A percentile compares a stretch with the other conserved stretches of the same genome.
Evolutionary conservation across 225 moss, liverwort and hornwort species (phyloP).

Genomic region (Sphagnum tenellum): DNA sequence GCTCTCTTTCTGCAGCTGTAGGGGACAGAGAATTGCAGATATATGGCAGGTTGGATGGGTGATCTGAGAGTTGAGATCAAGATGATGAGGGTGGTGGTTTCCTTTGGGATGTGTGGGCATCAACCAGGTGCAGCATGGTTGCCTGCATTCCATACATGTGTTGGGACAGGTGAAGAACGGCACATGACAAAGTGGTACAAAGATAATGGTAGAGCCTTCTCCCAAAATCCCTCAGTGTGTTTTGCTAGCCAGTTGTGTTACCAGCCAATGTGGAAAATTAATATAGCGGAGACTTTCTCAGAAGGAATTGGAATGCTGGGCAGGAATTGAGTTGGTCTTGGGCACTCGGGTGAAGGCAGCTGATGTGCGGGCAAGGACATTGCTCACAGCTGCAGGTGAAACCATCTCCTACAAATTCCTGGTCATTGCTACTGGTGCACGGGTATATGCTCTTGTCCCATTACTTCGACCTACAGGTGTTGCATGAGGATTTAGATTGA

Average conservation of each 20-base stretch:
- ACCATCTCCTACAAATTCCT: conserved; percentile 58
- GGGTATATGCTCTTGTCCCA: conserved; percentile 35
- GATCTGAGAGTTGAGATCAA: too few relatives aligned
- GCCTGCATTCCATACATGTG: conserved; percentile 87
- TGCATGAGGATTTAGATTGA: too few relatives aligned
- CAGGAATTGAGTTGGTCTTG: conserved; percentile 91
- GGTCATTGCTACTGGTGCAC: conserved; percentile 88
- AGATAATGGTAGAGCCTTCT: conserved; percentile 58
- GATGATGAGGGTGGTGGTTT: too few relatives aligned
- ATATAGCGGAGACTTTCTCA: not conserved
- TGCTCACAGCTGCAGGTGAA: conserved; percentile 76
- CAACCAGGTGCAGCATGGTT: conserved; percentile 54
- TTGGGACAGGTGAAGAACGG: conserved; percentile 68
- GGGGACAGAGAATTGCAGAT: too few relatives aligned
- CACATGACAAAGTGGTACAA: conserved; percentile 79
- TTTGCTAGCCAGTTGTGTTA: too few relatives aligned
- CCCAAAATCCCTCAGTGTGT: not conserved
- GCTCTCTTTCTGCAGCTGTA: not conserved
- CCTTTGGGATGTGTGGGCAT: not conserved
- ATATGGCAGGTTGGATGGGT: too few relatives aligned
- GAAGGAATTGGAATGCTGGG: conserved; percentile 3
- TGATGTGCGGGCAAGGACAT: conserved; percentile 41
- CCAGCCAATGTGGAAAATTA: not conserved
- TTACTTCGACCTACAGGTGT: too few relatives aligned
- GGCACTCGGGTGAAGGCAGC: conserved; percentile 59